Conservation (phyloP, 108 stramenopile species). For the Epithemia pelagica region DNA sequence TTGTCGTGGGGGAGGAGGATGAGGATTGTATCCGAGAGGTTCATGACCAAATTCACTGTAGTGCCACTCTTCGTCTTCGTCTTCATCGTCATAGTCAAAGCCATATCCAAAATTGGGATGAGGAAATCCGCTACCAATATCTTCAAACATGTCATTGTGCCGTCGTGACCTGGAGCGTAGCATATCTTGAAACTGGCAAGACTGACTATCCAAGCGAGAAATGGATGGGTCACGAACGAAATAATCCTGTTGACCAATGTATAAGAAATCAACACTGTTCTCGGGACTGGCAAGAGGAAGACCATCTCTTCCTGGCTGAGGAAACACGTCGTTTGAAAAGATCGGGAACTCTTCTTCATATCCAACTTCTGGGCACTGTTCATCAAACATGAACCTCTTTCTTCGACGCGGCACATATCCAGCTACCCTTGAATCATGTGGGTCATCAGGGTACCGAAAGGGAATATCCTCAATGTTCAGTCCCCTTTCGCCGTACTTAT, state of each 20-base stretch:
- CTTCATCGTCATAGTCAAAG: background rate
- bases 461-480: background rate
- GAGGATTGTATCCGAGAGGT: too few species aligned
- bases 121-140: background rate
- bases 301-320: background rate
- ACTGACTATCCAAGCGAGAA: background rate
- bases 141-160: background rate
- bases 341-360: background rate
- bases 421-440: background rate
- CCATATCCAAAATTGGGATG: background rate
- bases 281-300: background rate
- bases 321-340: background rate
- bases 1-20: background rate
- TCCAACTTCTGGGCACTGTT: background rate
- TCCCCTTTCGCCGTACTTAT: conserved; percentile 21
- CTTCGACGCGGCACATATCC: background rate
- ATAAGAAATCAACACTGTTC: background rate
- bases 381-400: background rate
- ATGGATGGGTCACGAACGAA: background rate
- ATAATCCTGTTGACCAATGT: background rate
- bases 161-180: background rate
- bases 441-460: background rate
- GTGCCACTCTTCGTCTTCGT: too few species aligned
- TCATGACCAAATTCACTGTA: too few species aligned
- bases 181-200: background rate